phyloP scores from a whole-genome alignment of 371 early-diverging fungal species.

The Zychaea mexicana region DNA sequence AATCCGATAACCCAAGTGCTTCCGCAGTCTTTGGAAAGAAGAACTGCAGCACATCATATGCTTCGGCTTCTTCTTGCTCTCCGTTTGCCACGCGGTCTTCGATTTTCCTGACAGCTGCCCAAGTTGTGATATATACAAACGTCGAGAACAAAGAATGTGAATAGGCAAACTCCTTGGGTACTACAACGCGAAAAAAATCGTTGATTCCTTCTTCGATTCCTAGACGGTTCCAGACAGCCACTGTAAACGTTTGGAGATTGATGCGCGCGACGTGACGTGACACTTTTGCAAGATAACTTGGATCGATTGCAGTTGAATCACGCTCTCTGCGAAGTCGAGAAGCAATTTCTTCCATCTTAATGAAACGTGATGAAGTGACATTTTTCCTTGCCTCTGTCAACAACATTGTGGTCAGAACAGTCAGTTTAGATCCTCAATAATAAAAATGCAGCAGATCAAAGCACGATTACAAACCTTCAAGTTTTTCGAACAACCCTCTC shows the following conservation, averaged over 20 bases:
- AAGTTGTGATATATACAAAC: neutral
- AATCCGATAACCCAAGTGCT: neutral
- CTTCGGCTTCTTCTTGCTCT: neutral
- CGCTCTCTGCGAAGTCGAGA: neutral
- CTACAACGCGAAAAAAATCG: neutral
- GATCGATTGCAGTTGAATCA: neutral
- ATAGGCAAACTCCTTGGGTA: neutral
- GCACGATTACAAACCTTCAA: neutral
- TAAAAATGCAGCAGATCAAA: too few species aligned
- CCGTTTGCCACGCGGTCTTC: neutral
- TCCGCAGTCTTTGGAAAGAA: neutral
- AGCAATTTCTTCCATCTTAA: neutral
- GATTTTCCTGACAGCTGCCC: neutral
- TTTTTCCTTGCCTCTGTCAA: too few species aligned
- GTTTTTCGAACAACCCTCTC: neutral
- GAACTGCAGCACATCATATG: neutral
- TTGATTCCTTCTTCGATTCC: neutral
- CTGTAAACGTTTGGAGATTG: neutral
- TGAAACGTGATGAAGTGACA: too few species aligned
- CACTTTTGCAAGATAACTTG: neutral
- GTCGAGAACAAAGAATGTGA: neutral
- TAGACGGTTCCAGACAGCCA: neutral
- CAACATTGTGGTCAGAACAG: too few species aligned
- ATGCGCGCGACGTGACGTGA: neutral
- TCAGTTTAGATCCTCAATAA: too few species aligned